A percentile compares a stretch with the other conserved stretches of the same genome.
Evolutionary conservation across 306 rosid genomes (phyloP).

Genomic region (Cicer yamashitae): DNA sequence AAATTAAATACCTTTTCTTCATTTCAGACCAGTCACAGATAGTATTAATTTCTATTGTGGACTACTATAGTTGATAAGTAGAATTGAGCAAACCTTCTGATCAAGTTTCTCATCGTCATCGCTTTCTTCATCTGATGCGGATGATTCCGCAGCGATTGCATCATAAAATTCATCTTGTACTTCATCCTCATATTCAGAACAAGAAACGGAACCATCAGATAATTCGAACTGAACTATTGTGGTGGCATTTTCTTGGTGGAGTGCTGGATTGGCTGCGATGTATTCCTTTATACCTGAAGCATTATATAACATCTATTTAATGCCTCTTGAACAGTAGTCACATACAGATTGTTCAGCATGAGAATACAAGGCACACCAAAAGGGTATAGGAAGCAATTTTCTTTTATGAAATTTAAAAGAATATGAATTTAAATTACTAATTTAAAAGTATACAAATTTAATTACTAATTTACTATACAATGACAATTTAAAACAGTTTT

Average conservation of each 20-base stretch:
- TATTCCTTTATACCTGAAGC: conserved; percentile 88
- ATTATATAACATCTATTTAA: conserved; percentile 44
- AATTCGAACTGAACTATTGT: conserved; percentile 64
- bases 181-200: conserved; percentile 68
- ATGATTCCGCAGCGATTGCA: conserved; percentile 82
- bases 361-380: conserved; percentile 25
- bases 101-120: conserved; percentile 42
- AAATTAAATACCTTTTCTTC: conserved; percentile 41
- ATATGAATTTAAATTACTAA: background rate
- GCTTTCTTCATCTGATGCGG: conserved; percentile 58
- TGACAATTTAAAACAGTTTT: background rate
- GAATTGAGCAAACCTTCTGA: conserved; percentile 56
- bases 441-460: background rate
- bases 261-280: conserved; percentile 82
- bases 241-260: conserved; percentile 62
- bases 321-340: conserved; percentile 30
- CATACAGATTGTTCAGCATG: conserved; percentile 26
- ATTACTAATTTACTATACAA: background rate
- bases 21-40: conserved; percentile 39
- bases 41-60: background rate
- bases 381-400: conserved; percentile 9
- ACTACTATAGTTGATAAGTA: conserved; percentile 38
- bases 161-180: conserved; percentile 91
- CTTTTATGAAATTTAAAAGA: conserved; percentile 12
- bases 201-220: conserved; percentile 64